Conservation (phyloP, 306 rosid species). For the Luffa aegyptiaca region DNA sequence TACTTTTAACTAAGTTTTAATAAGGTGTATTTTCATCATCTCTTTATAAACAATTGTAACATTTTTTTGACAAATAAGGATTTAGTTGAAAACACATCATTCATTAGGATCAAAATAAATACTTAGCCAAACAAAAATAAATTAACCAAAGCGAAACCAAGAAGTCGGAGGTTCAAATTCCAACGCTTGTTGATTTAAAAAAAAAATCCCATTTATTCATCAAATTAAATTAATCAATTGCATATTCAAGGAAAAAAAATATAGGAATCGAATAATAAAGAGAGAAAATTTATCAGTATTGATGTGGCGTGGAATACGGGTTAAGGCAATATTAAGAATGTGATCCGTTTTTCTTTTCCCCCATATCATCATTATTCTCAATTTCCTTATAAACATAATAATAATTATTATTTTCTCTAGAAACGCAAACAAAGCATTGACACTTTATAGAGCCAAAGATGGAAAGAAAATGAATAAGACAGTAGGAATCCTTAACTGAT, state of each 20-base stretch:
- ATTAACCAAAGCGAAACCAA: too few species aligned
- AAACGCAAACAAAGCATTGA: not conserved
- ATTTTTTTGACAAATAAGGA: too few species aligned
- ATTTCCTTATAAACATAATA: not conserved
- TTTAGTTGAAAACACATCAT: too few species aligned
- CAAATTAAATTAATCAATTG: not conserved
- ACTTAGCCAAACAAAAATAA: too few species aligned
- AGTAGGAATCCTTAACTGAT: slow-evolving; percentile 20
- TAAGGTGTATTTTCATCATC: too few species aligned
- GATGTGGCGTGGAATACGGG: not conserved
- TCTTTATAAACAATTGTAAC: too few species aligned
- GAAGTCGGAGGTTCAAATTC: too few species aligned
- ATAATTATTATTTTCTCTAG: not conserved
- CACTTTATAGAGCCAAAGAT: not conserved
- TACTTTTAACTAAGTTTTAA: too few species aligned
- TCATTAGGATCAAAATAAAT: too few species aligned
- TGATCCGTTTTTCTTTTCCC: not conserved
- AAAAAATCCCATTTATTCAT: not conserved
- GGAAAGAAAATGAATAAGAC: not conserved
- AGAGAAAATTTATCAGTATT: not conserved
- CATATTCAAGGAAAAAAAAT: too few species aligned
- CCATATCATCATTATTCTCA: not conserved
- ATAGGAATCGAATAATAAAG: not conserved
- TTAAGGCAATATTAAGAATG: not conserved
- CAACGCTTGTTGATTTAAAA: too few species aligned